Conservation (phyloP, 768 basidiomycete species). For the Phaeotremella fagi region DNA sequence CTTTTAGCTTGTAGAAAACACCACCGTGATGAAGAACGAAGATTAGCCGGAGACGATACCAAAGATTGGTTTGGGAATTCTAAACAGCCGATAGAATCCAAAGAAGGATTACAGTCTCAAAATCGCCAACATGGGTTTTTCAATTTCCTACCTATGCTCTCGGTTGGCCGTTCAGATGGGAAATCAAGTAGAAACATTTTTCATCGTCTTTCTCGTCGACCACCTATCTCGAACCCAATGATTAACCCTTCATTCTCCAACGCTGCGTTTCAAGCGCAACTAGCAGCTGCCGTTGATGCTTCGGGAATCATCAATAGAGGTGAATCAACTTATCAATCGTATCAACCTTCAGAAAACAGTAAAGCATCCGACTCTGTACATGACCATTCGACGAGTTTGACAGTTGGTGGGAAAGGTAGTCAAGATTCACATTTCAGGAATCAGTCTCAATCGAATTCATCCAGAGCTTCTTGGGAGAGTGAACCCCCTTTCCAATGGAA, state of each 20-base stretch:
- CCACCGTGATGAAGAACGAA: background rate
- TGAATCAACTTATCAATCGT: constrained; percentile 4
- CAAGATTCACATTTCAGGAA: constrained; percentile 16
- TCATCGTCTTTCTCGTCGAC: background rate
- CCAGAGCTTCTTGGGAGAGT: constrained; percentile 37
- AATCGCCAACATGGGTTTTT: background rate
- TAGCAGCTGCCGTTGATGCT: constrained; percentile 30
- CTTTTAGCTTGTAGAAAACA: constrained; percentile 6
- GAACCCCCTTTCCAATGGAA: constrained; percentile 38
- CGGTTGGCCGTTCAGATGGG: background rate
- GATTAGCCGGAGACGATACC: background rate
- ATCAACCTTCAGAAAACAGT: background rate
- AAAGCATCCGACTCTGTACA: background rate
- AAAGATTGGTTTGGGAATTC: background rate
- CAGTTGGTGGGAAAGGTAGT: constrained; percentile 9
- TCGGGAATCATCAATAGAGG: constrained; percentile 29
- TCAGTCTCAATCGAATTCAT: constrained; percentile 6
- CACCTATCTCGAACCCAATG: constrained; percentile 28
- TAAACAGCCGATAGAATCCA: background rate
- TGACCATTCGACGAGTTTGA: constrained; percentile 7
- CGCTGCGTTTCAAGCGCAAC: constrained; percentile 33
- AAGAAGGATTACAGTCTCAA: constrained; percentile 2
- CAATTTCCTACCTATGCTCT: background rate
- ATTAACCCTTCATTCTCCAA: constrained; percentile 29
- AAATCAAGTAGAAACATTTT: background rate